Evolutionary conservation across 2,329 filamentous ascomycete species (phyloP).

Genomic region (Dendryphion nanum): DNA sequence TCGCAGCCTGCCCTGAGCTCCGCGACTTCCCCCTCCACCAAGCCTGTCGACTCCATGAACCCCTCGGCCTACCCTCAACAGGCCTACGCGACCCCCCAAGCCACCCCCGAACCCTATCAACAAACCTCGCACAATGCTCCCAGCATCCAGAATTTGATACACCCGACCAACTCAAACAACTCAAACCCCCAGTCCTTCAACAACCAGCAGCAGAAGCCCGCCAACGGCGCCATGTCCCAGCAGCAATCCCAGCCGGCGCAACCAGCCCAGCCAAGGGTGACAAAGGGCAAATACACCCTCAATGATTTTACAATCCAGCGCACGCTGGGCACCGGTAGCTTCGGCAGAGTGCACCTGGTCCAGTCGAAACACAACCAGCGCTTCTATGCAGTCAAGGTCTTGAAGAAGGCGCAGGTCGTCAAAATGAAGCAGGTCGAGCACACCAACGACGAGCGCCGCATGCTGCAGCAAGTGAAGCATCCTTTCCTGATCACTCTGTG

Average conservation of each 20-base stretch:
- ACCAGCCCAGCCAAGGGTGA: slow-evolving; percentile 58
- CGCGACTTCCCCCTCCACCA: slow-evolving; percentile 16
- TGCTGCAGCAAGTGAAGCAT: slow-evolving; percentile 96
- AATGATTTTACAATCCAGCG: slow-evolving; percentile 85
- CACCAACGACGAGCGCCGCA: slow-evolving; percentile 94
- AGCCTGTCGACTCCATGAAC: slow-evolving; percentile 44
- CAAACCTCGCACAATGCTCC: slow-evolving; percentile 65
- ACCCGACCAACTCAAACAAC: slow-evolving; percentile 49
- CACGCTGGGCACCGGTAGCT: slow-evolving; percentile 93
- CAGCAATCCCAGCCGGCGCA: slow-evolving; percentile 35
- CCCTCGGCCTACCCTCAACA: slow-evolving; percentile 33
- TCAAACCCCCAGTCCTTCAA: slow-evolving; percentile 16
- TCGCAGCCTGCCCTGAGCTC: slow-evolving; percentile 16
- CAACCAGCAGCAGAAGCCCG: slow-evolving; percentile 21
- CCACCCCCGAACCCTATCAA: slow-evolving; percentile 30
- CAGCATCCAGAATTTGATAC: slow-evolving; percentile 81
- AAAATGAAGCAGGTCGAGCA: slow-evolving; percentile 99
- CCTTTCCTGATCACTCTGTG: slow-evolving; percentile 96
- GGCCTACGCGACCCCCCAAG: slow-evolving; percentile 27
- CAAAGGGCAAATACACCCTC: slow-evolving; percentile 96
- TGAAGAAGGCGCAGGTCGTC: slow-evolving; percentile 98
- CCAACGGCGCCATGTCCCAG: slow-evolving; percentile 39
- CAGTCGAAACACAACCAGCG: slow-evolving; percentile 98
- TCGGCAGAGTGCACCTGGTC: slow-evolving; percentile 92
- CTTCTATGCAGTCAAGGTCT: slow-evolving; percentile 96